phyloP scores from a whole-genome alignment of 768 basidiomycete species.

The Suillus plorans region DNA sequence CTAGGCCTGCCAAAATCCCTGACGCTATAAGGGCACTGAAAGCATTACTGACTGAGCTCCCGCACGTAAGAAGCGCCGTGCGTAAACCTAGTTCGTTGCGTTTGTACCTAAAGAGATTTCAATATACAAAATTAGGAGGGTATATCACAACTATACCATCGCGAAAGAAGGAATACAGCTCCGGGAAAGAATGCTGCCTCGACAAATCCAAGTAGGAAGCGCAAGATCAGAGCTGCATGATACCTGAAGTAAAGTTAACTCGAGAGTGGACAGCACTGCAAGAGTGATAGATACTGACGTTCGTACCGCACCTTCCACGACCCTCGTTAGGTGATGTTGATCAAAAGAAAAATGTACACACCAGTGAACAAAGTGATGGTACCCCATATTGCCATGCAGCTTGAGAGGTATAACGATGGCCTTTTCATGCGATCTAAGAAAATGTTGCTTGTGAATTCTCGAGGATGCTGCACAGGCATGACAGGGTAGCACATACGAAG shows the following conservation, averaged over 20 bases:
- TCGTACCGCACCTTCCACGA: slow-evolving; percentile 36
- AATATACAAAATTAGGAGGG: background rate
- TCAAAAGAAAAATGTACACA: slow-evolving; percentile 15
- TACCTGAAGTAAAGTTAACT: slow-evolving; percentile 41
- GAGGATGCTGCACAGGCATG: background rate
- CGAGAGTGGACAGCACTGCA: slow-evolving; percentile 8
- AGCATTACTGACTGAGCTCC: slow-evolving; percentile 75
- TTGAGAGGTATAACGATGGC: slow-evolving; percentile 65
- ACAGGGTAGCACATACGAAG: slow-evolving; percentile 49
- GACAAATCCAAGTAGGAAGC: slow-evolving; percentile 76
- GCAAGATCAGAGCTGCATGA: slow-evolving; percentile 55
- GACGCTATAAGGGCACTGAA: slow-evolving; percentile 78
- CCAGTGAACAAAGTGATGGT: slow-evolving; percentile 54
- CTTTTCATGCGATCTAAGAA: slow-evolving; percentile 61
- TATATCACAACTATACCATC: slow-evolving; percentile 43
- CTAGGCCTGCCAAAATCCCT: slow-evolving; percentile 69
- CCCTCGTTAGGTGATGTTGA: slow-evolving; percentile 6
- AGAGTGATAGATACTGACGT: slow-evolving; percentile 8
- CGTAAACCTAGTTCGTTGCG: slow-evolving; percentile 66
- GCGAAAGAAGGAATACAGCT: slow-evolving; percentile 62
- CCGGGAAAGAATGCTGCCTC: slow-evolving; percentile 73
- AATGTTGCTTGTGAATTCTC: slow-evolving; percentile 52
- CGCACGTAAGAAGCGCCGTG: slow-evolving; percentile 66
- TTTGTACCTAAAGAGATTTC: slow-evolving; percentile 42
- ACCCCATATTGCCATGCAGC: slow-evolving; percentile 72